Evolutionary conservation across 495 filamentous ascomycete species (phyloP).

Genomic region (Parachaetomium inaequale): DNA sequence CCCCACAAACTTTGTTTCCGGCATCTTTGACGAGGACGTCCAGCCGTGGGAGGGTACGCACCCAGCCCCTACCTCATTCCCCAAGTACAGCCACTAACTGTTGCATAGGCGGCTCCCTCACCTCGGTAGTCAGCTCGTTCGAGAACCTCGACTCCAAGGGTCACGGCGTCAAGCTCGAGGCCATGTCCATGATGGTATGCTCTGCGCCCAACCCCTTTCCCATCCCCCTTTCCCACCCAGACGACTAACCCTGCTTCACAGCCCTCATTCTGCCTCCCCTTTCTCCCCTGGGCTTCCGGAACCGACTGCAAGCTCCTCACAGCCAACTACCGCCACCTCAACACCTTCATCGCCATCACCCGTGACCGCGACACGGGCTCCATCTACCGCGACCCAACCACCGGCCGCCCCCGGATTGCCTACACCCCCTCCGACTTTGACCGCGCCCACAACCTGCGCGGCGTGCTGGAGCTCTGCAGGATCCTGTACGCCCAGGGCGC

Average conservation of each 20-base stretch:
- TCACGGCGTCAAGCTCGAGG: conserved; percentile 80
- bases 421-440: conserved; percentile 71
- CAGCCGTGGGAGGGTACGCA: conserved; percentile 70
- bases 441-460: conserved; percentile 62
- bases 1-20: conserved; percentile 60
- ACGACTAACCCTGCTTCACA: conserved; percentile 9
- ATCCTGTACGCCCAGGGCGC: conserved; percentile 75
- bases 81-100: neutral
- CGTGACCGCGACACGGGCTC: conserved; percentile 71
- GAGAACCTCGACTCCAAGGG: conserved; percentile 78
- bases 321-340: conserved; percentile 59
- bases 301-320: conserved; percentile 64
- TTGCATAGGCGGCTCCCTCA: conserved; percentile 47
- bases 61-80: neutral
- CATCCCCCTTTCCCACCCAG: neutral
- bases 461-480: conserved; percentile 67
- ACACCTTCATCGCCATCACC: conserved; percentile 62
- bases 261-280: conserved; percentile 46
- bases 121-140: conserved; percentile 68
- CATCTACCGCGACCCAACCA: conserved; percentile 68
- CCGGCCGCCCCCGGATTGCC: conserved; percentile 59
- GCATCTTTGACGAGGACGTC: conserved; percentile 61
- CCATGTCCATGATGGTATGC: conserved; percentile 56
- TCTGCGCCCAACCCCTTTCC: too few species aligned
- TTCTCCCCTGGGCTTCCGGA: conserved; percentile 60